Conservation (phyloP, 1,284 basidiomycete species). For the Naganishia sp. region DNA sequence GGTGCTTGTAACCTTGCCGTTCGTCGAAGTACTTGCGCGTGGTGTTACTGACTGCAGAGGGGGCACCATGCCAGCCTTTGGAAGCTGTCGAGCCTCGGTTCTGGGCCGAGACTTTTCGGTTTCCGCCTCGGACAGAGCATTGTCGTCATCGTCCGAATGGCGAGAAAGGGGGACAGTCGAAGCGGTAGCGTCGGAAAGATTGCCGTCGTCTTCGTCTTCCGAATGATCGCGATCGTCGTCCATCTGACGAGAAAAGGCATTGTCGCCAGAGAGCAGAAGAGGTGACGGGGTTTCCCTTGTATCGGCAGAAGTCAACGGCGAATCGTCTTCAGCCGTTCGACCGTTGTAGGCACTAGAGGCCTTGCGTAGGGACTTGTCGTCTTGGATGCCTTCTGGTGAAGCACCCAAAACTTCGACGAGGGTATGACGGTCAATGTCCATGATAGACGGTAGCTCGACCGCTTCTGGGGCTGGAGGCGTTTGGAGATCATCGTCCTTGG, state of each 20-base stretch:
- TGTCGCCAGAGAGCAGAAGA: conserved; percentile 13
- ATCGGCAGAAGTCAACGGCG: conserved; percentile 23
- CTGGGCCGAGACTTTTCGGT: neutral
- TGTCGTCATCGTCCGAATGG: conserved; percentile 35
- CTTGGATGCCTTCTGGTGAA: neutral
- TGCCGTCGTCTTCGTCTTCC: conserved; percentile 30
- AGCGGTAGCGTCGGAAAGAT: conserved; percentile 36
- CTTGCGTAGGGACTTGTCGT: neutral
- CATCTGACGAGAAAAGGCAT: conserved; percentile 9
- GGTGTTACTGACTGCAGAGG: neutral
- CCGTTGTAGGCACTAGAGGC: neutral
- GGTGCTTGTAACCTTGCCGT: conserved; percentile 7
- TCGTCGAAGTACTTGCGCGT: conserved; percentile 1
- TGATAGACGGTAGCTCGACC: neutral
- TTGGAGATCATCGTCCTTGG: neutral
- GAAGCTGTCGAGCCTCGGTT: neutral
- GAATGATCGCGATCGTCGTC: neutral
- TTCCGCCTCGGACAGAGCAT: conserved; percentile 18
- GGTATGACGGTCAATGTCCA: neutral
- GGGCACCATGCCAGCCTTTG: conserved; percentile 2
- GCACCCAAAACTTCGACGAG: conserved; percentile 1
- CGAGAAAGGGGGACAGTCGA: conserved; percentile 37
- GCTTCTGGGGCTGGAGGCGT: neutral
- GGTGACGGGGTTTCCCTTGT: conserved; percentile 21
- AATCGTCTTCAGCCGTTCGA: conserved; percentile 26